Conservation (phyloP, 805 yeast species). For the Brettanomyces bruxellensis region DNA sequence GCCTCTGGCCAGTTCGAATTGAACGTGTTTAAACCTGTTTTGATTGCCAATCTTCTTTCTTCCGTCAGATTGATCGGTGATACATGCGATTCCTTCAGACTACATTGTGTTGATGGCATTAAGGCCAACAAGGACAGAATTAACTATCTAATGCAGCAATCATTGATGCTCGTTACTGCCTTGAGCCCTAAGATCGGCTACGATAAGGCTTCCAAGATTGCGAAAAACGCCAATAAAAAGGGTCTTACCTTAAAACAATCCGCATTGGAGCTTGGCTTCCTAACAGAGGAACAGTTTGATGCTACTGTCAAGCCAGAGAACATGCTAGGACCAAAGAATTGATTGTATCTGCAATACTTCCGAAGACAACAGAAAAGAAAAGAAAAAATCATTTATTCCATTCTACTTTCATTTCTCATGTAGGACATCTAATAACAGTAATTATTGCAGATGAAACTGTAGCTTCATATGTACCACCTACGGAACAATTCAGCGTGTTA, state of each 20-base stretch:
- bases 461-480: too few relatives aligned
- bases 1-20: slow-evolving; percentile 98
- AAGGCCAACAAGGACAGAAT: slow-evolving; percentile 83
- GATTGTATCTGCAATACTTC: neutral
- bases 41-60: slow-evolving; percentile 83
- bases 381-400: too few relatives aligned
- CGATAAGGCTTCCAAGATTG: slow-evolving; percentile 94
- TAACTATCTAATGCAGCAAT: slow-evolving; percentile 80
- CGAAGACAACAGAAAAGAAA: too few relatives aligned
- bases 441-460: too few relatives aligned
- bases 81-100: slow-evolving; percentile 82
- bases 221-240: slow-evolving; percentile 97
- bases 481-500: too few relatives aligned
- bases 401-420: too few relatives aligned
- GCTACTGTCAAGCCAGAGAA: slow-evolving; percentile 97
- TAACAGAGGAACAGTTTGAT: slow-evolving; percentile 81
- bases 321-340: slow-evolving; percentile 85
- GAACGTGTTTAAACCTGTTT: slow-evolving; percentile 94
- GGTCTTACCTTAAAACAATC: slow-evolving; percentile 92
- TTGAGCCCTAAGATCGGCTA: slow-evolving; percentile 98
- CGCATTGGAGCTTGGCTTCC: slow-evolving; percentile 83
- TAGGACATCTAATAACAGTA: too few relatives aligned
- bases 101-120: slow-evolving; percentile 93
- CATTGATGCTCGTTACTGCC: slow-evolving; percentile 97
- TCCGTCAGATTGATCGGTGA: slow-evolving; percentile 87